Conservation (phyloP, 2,329 filamentous ascomycete genomes). For the Hypoxylon sp. region DNA sequence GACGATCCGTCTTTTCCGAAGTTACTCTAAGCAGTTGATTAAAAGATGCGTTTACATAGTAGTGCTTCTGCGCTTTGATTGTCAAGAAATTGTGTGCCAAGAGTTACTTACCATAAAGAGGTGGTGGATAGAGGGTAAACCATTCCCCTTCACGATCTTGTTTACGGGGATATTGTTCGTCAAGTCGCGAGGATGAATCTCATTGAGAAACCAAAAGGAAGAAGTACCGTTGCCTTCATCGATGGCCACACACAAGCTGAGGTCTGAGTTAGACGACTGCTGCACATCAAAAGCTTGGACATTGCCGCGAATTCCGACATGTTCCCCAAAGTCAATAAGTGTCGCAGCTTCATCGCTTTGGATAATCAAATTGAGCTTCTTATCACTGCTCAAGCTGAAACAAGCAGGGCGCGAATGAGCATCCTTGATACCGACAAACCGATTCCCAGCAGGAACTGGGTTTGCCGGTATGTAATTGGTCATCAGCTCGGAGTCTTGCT, state of each 20-base stretch:
- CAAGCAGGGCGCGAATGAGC: slow-evolving; percentile 3
- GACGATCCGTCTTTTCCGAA: neutral
- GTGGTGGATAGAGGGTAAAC: neutral
- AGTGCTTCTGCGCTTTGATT: neutral
- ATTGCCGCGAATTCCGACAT: neutral
- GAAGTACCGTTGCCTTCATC: neutral
- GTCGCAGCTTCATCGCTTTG: slow-evolving; percentile 1
- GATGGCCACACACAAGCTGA: neutral
- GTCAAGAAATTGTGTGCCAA: neutral
- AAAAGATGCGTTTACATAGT: neutral
- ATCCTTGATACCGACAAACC: slow-evolving; percentile 6
- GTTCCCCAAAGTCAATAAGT: neutral
- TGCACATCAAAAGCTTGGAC: slow-evolving; percentile 1
- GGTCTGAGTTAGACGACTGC: neutral
- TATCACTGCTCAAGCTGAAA: slow-evolving; percentile 6
- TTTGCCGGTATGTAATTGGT: slow-evolving; percentile 3
- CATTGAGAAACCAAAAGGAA: slow-evolving; percentile 2
- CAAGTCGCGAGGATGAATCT: neutral
- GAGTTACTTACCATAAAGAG: neutral
- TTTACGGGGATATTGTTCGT: neutral
- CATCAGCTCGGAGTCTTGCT: slow-evolving; percentile 1
- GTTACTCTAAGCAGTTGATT: neutral
- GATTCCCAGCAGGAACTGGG: slow-evolving; percentile 1
- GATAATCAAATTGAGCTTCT: slow-evolving; percentile 5
- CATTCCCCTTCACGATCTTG: neutral